Evolutionary conservation across 169 alveolate genomes (phyloP), one percentile per base, ranked within the genome.

Genomic region (Sarcocystis neurona): DNA sequence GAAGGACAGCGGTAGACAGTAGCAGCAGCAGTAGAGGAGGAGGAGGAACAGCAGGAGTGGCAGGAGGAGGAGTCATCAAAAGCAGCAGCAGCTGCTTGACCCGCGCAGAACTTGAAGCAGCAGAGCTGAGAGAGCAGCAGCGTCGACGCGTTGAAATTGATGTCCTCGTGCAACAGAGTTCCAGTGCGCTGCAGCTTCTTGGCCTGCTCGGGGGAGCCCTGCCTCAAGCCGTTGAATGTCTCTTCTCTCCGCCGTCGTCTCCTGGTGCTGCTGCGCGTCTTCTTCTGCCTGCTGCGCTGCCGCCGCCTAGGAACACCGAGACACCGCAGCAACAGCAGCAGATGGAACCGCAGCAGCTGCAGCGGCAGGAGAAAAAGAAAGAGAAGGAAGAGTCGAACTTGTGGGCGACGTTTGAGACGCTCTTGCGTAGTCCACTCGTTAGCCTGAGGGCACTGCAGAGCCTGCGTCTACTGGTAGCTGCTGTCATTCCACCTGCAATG

Each of bases 51-150:
- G 86, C 86, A 47, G 72, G n/a, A n/a, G n/a, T n/a, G n/a, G n/a
- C n/a, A n/a, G n/a, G n/a, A n/a, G n/a, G n/a, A n/a, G n/a, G n/a
- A n/a, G n/a, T n/a, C 70, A 47, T 66, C 86, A 66, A 12, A 78
- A 66, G 20, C 72, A 47, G 72, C 70, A 78, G 86, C n/a, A 0
- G 48, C 46, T 78, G 86, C 86, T 78, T 44, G 63, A 70, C 66
- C 50, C 72, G 72, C 27, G 70, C 86, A 48, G 46, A 2, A 78
- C 86, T 48, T 78, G 86, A 66, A 78, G 86, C 86, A 78, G 86
- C 86, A n/a, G n/a, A n/a, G n/a, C n/a, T n/a, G n/a, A n/a, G n/a
- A n/a, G n/a, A n/a, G n/a, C n/a, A n/a, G n/a, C n/a, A n/a, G n/a
- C n/a, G n/a, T n/a, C n/a, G n/a, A n/a, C n/a, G n/a, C n/a, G n/a